Evolutionary conservation across 2,329 filamentous ascomycete genomes (phyloP).

Genomic region (Penicillium sp.): DNA sequence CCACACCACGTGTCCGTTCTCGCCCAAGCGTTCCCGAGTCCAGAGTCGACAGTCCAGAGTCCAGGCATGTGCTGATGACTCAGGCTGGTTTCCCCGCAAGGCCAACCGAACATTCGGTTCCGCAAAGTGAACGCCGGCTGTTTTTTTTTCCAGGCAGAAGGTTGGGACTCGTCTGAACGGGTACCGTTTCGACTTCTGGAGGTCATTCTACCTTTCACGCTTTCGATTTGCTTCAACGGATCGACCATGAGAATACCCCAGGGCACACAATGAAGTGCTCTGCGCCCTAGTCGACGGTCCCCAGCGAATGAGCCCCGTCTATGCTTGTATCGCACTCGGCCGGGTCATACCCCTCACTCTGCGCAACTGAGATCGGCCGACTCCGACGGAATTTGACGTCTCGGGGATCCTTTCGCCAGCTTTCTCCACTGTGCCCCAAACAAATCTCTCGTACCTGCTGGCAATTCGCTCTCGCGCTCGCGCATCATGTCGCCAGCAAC

Average conservation of each 20-base stretch:
- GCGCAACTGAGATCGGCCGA: conserved; percentile 17
- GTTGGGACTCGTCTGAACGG: too few species aligned
- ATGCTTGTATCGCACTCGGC: conserved; percentile 12
- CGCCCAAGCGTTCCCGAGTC: too few species aligned
- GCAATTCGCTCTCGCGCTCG: conserved; percentile 9
- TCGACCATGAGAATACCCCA: not conserved
- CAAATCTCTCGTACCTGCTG: conserved; percentile 2
- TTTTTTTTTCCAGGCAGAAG: too few species aligned
- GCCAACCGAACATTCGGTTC: too few species aligned
- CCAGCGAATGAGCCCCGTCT: conserved; percentile 2
- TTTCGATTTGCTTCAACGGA: not conserved
- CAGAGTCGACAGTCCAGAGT: too few species aligned
- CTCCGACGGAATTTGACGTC: conserved; percentile 14
- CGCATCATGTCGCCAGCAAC: conserved; percentile 30
- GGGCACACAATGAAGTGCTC: conserved; percentile 7
- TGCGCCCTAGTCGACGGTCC: conserved; percentile 6
- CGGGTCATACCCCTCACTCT: conserved; percentile 19
- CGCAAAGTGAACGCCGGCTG: not conserved
- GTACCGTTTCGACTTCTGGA: too few species aligned
- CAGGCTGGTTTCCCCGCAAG: conserved; percentile 5
- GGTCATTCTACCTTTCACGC: not conserved
- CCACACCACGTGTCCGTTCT: too few species aligned
- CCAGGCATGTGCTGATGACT: conserved; percentile 14
- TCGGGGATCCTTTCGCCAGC: conserved; percentile 13
- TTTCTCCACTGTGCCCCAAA: conserved; percentile 2